Percentiles rank a stretch among this genome's conserved stretches.
These are phyloP conservation scores for Colletotrichum scovillei DNA, from an alignment of 2,329 filamentous ascomycete species.

Conservation along the genomic window DNA sequence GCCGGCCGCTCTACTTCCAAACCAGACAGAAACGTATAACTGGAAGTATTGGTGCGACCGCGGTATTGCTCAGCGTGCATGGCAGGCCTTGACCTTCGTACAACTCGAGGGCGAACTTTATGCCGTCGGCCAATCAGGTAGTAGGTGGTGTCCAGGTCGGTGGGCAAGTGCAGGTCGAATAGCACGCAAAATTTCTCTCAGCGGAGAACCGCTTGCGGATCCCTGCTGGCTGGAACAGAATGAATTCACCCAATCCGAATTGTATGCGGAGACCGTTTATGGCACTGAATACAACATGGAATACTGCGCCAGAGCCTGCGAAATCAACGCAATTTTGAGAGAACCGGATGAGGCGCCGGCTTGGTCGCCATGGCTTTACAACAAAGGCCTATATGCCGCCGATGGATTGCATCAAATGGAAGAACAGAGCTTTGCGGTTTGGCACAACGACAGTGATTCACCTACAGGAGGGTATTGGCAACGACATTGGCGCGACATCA, in stretches of 20 bases:
- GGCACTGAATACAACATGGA: conserved; percentile 39
- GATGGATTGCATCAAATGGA: conserved; percentile 39
- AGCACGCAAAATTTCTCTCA: conserved; percentile 31
- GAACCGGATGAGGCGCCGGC: conserved; percentile 36
- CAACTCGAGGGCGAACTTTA: conserved; percentile 34
- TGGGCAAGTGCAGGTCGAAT: conserved; percentile 36
- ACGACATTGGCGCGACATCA: conserved; percentile 42
- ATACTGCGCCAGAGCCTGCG: conserved; percentile 32
- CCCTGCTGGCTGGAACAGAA: conserved; percentile 40
- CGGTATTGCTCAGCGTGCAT: conserved; percentile 38
- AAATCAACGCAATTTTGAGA: conserved; percentile 33
- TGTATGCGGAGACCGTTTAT: conserved; percentile 38
- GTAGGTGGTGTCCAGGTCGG: conserved; percentile 29
- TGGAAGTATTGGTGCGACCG: conserved; percentile 41
- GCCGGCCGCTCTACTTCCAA: conserved; percentile 40
- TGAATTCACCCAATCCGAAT: conserved; percentile 33
- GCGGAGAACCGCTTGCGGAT: conserved; percentile 34
- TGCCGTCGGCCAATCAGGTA: conserved; percentile 37
- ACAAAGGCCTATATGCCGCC: conserved; percentile 34
- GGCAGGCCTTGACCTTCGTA: conserved; percentile 35
- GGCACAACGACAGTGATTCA: conserved; percentile 37
- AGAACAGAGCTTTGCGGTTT: conserved; percentile 40
- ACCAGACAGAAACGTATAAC: conserved; percentile 39
- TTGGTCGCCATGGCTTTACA: conserved; percentile 40
- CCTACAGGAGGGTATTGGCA: conserved; percentile 40